phyloP scores from a whole-genome alignment of 495 filamentous ascomycete genomes.

The Entonaema liquescens region DNA sequence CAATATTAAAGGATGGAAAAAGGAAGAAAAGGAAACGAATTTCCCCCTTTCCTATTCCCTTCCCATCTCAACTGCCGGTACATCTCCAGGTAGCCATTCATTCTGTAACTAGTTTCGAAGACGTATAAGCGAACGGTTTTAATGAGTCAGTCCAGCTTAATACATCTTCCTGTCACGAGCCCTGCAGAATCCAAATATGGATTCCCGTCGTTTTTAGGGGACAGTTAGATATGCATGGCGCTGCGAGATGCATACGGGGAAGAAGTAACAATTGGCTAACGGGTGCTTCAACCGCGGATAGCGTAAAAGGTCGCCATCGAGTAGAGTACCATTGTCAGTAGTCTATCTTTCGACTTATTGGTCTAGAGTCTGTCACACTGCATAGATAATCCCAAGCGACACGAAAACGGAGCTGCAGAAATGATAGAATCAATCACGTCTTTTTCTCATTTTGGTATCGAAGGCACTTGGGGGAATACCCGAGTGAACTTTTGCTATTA shows the following conservation, averaged over 20 bases:
- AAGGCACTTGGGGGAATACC: slow-evolving; percentile 21
- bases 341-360: slow-evolving; percentile 19
- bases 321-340: slow-evolving; percentile 26
- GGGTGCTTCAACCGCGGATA: slow-evolving; percentile 36
- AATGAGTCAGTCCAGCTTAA: slow-evolving; percentile 32
- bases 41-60: background rate
- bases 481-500: slow-evolving; percentile 44
- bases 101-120: background rate
- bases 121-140: slow-evolving; percentile 1
- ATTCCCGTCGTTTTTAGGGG: slow-evolving; percentile 30
- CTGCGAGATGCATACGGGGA: slow-evolving; percentile 32
- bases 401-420: slow-evolving; percentile 38
- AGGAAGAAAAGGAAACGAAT: background rate
- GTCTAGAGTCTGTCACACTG: slow-evolving; percentile 33
- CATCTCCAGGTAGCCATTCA: background rate
- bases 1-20: background rate
- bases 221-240: slow-evolving; percentile 32
- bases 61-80: background rate
- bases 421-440: slow-evolving; percentile 11
- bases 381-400: slow-evolving; percentile 31
- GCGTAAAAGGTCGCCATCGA: slow-evolving; percentile 32
- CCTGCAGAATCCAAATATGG: slow-evolving; percentile 29
- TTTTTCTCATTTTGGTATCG: slow-evolving; percentile 7
- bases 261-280: slow-evolving; percentile 31
- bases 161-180: slow-evolving; percentile 30